A percentile compares a stretch with the other conserved stretches of the same genome.
phyloP scores from a whole-genome alignment of 805 yeast genomes.

The Metschnikowia lachancei region DNA sequence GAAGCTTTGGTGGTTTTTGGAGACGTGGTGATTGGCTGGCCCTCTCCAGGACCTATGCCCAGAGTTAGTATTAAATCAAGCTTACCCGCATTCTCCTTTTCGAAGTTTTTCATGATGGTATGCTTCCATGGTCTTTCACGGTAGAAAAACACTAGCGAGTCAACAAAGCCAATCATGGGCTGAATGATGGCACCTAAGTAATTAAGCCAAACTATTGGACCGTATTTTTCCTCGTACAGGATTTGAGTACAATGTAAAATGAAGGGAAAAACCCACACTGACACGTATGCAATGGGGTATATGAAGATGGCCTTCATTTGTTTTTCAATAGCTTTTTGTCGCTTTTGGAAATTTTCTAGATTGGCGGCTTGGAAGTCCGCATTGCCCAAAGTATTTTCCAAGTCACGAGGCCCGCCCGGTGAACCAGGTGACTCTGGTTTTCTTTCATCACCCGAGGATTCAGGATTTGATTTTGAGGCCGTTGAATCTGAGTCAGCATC shows the following conservation, averaged over 20 bases:
- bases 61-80: constrained; percentile 21
- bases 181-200: constrained; percentile 72
- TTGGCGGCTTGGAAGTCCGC: constrained; percentile 56
- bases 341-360: constrained; percentile 55
- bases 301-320: constrained; percentile 79
- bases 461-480: constrained; percentile 3
- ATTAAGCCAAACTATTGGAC: constrained; percentile 61
- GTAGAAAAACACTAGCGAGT: constrained; percentile 68
- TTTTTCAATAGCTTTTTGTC: constrained; percentile 65
- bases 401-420: constrained; percentile 18
- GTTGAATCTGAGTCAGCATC: constrained; percentile 1
- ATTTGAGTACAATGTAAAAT: constrained; percentile 59
- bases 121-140: constrained; percentile 79
- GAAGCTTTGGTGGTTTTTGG: constrained; percentile 27
- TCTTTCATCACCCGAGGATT: constrained; percentile 6
- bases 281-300: constrained; percentile 78
- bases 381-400: constrained; percentile 26
- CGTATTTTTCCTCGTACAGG: constrained; percentile 44
- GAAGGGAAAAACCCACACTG: constrained; percentile 81
- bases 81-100: constrained; percentile 30
- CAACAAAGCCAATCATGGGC: constrained; percentile 78
- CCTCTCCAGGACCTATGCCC: constrained; percentile 13
- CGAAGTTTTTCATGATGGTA: constrained; percentile 39
- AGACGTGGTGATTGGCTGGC: constrained; percentile 28
- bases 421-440: constrained; percentile 8